phyloP scores from a whole-genome alignment of 306 rosid genomes.

The Fragaria iinumae region DNA sequence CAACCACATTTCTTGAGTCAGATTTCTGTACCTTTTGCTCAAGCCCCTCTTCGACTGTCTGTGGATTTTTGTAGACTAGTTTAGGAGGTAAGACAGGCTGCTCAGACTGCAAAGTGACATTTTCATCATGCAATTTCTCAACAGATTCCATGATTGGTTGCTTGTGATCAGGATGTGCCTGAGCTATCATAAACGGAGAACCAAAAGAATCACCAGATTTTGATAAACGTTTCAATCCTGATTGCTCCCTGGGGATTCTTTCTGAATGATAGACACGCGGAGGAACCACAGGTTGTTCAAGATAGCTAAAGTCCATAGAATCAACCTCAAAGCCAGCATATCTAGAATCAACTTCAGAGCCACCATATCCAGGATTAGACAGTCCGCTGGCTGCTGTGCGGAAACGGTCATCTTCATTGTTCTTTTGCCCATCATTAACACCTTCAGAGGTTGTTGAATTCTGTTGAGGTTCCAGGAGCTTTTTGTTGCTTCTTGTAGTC shows the following conservation, averaged over 20 bases:
- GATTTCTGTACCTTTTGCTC: slow-evolving; percentile 28
- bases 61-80: slow-evolving; percentile 22
- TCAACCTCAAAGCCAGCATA: slow-evolving; percentile 35
- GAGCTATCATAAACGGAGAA: slow-evolving; percentile 47
- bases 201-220: slow-evolving; percentile 58
- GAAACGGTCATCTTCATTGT: slow-evolving; percentile 27
- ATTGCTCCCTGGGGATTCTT: slow-evolving; percentile 59
- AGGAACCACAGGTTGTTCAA: slow-evolving; percentile 46
- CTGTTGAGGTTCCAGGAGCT: slow-evolving; percentile 33
- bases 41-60: slow-evolving; percentile 30
- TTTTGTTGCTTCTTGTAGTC: slow-evolving; percentile 32
- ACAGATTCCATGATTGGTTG: slow-evolving; percentile 33
- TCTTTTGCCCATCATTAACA: slow-evolving; percentile 25
- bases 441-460: slow-evolving; percentile 26
- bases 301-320: slow-evolving; percentile 37
- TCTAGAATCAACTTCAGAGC: slow-evolving; percentile 32
- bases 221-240: slow-evolving; percentile 54
- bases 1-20: slow-evolving; percentile 8
- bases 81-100: slow-evolving; percentile 34
- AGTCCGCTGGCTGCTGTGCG: slow-evolving; percentile 20
- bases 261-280: slow-evolving; percentile 55
- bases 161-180: slow-evolving; percentile 41
- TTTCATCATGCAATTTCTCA: slow-evolving; percentile 39
- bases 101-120: slow-evolving; percentile 32
- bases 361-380: slow-evolving; percentile 32